Percentiles rank a stretch among this genome's conserved stretches.
Evolutionary conservation across 2,329 filamentous ascomycete species (phyloP).

Genomic region (Claviceps pazoutovae): DNA sequence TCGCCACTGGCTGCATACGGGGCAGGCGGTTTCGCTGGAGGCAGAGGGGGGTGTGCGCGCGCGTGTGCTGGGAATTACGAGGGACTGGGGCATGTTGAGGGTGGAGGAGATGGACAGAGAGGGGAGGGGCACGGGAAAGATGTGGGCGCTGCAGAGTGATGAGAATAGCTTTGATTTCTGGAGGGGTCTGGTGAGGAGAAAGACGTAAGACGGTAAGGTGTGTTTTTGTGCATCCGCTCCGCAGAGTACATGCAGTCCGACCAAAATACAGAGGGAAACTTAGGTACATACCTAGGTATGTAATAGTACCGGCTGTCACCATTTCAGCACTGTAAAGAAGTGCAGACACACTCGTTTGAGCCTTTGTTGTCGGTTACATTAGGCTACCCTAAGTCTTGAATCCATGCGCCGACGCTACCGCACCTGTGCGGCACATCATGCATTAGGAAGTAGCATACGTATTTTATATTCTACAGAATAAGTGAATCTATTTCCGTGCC

Average conservation of each 20-base stretch:
- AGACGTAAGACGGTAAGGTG: conserved; percentile 34
- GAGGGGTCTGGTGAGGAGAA: conserved; percentile 70
- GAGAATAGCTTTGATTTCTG: conserved; percentile 99
- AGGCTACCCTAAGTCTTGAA: not conserved
- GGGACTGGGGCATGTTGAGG: conserved; percentile 77
- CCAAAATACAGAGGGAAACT: too few species aligned
- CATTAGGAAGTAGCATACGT: too few species aligned
- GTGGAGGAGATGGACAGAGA: conserved; percentile 69
- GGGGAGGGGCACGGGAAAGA: conserved; percentile 60
- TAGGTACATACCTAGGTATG: too few species aligned
- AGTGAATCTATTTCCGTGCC: too few species aligned
- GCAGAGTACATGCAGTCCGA: not conserved
- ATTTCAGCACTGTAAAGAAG: too few species aligned
- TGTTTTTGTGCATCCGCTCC: not conserved
- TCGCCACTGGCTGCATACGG: conserved; percentile 70
- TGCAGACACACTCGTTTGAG: too few species aligned
- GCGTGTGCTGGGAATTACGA: conserved; percentile 71
- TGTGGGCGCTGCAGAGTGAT: conserved; percentile 82
- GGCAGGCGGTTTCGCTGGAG: conserved; percentile 61
- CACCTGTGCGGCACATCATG: too few species aligned
- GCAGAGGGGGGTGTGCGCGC: conserved; percentile 62
- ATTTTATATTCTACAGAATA: too few species aligned
- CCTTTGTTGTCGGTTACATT: too few species aligned
- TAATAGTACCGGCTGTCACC: too few species aligned
- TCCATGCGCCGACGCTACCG: not conserved